Percentiles rank a stretch among this genome's conserved stretches.
Conservation (phyloP, 306 rosid species). For the Cicer bijugum region DNA sequence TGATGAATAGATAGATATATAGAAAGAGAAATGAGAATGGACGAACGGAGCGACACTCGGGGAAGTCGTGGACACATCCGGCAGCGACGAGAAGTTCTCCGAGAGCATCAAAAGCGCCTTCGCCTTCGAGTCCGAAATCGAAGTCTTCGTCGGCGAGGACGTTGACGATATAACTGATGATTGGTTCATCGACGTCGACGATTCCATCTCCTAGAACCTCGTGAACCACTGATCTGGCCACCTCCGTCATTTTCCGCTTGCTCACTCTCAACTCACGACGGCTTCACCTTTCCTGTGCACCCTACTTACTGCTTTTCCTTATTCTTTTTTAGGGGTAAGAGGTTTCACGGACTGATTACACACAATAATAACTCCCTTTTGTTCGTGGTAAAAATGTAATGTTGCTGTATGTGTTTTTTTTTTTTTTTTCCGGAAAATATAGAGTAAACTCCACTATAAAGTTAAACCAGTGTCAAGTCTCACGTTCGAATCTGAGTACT, state of each 20-base stretch:
- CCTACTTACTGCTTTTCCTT: conserved; percentile 24
- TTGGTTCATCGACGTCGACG: conserved; percentile 83
- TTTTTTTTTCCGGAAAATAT: too few species aligned
- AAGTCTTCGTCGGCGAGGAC: conserved; percentile 99
- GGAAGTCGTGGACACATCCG: conserved; percentile 70
- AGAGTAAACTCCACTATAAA: too few species aligned
- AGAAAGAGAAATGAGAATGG: not conserved
- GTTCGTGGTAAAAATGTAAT: too few species aligned
- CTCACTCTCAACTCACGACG: not conserved
- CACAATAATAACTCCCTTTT: too few species aligned
- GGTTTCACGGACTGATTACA: not conserved
- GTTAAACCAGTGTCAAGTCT: too few species aligned
- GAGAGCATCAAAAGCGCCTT: conserved; percentile 84
- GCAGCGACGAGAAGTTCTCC: conserved; percentile 94
- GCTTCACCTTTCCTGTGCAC: not conserved
- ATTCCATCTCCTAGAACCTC: conserved; percentile 76
- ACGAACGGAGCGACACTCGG: conserved; percentile 85
- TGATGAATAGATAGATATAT: not conserved
- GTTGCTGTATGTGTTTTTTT: too few species aligned
- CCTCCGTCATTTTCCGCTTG: conserved; percentile 69
- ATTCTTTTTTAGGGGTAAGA: not conserved
- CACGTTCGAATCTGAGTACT: too few species aligned
- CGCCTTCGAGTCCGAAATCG: conserved; percentile 88
- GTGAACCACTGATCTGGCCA: conserved; percentile 87
- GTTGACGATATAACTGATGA: conserved; percentile 83